These are phyloP conservation scores for Panicum miliaceum DNA, from an alignment of 176 grass and related monocot genomes.

Conservation along the genomic window DNA sequence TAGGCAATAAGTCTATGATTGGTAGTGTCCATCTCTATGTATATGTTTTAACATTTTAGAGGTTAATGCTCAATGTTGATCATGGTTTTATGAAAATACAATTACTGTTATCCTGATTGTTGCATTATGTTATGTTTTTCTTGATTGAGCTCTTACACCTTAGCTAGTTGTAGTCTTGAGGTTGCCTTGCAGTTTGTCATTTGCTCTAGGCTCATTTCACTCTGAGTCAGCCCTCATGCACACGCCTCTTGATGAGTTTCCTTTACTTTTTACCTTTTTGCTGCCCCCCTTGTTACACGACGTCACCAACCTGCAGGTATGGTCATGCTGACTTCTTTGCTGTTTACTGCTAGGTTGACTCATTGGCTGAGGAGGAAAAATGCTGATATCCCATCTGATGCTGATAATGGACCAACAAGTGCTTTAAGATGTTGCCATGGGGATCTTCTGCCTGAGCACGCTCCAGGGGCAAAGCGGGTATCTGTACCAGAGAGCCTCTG, in stretches of 20 bases:
- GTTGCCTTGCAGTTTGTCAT: conserved; percentile 17
- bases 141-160: neutral
- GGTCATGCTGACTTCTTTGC: conserved; percentile 16
- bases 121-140: conserved; percentile 18
- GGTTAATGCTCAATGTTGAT: conserved; percentile 10
- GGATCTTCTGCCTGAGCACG: conserved; percentile 80
- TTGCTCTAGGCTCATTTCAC: neutral
- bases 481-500: conserved; percentile 74
- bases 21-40: conserved; percentile 10
- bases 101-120: neutral
- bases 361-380: conserved; percentile 94
- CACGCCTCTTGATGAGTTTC: neutral
- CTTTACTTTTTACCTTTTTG: conserved; percentile 27
- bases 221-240: conserved; percentile 6
- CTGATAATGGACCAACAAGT: conserved; percentile 79
- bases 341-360: conserved; percentile 62
- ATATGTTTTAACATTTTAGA: conserved; percentile 21
- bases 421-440: conserved; percentile 84
- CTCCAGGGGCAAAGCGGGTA: conserved; percentile 86
- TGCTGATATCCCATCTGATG: conserved; percentile 66
- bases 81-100: conserved; percentile 26
- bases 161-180: conserved; percentile 32
- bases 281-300: conserved; percentile 52
- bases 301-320: conserved; percentile 17
- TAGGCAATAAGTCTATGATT: neutral